phyloP scores from a whole-genome alignment of 1,139 yeast species.

The Magnusiomyces suaveolens region DNA sequence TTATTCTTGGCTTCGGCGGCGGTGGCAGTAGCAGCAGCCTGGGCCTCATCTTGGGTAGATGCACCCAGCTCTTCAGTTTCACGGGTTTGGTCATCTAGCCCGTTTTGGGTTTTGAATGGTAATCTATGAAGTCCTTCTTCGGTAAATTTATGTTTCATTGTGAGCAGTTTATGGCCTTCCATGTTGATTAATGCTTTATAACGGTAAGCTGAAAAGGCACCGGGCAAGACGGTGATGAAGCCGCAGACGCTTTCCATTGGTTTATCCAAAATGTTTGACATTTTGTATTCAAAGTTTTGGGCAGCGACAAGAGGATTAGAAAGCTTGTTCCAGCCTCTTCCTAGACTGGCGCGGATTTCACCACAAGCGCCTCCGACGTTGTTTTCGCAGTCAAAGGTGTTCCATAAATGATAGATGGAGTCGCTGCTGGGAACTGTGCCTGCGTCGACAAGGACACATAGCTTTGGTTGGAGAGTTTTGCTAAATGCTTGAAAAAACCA shows the following conservation, averaged over 20 bases:
- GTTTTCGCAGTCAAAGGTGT: constrained; percentile 73
- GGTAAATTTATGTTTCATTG: neutral
- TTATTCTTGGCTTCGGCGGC: neutral
- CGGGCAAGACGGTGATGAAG: constrained; percentile 80
- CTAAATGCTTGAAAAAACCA: constrained; percentile 95
- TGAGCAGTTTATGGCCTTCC: neutral
- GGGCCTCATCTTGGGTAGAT: neutral
- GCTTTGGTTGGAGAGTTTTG: constrained; percentile 75
- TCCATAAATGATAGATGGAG: constrained; percentile 80
- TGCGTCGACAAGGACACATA: constrained; percentile 77
- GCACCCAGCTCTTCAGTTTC: neutral
- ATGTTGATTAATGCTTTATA: constrained; percentile 50
- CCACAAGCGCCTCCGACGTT: constrained; percentile 95
- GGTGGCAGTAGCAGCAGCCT: constrained; percentile 10
- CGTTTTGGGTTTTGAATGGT: neutral
- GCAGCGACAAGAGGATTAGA: constrained; percentile 84
- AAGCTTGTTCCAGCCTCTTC: constrained; percentile 54
- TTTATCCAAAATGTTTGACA: constrained; percentile 83
- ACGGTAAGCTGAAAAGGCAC: constrained; percentile 87
- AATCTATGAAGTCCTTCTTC: neutral
- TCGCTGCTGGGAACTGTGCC: constrained; percentile 86
- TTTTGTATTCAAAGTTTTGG: constrained; percentile 85
- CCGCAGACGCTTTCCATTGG: constrained; percentile 88
- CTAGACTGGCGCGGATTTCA: constrained; percentile 83
- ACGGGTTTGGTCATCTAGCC: neutral